Evolutionary conservation across 148 eudicot genomes (phyloP).

Genomic region (Rhododendron mucronatum): DNA sequence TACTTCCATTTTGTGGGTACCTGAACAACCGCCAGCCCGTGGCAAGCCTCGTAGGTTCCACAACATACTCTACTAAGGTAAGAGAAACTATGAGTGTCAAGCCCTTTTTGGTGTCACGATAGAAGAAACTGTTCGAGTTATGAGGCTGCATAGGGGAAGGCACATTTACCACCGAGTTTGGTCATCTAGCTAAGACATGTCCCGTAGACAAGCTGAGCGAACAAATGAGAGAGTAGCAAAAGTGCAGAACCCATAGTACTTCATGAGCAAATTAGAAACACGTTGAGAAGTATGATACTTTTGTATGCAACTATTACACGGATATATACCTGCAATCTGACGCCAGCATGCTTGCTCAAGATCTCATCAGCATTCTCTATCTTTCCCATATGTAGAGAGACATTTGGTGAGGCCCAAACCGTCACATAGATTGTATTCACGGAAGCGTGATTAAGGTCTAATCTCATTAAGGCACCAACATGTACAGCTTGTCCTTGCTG

Average conservation of each 20-base stretch:
- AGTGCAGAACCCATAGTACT: neutral
- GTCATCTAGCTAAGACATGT: neutral
- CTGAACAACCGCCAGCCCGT: neutral
- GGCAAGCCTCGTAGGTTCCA: neutral
- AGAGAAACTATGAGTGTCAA: neutral
- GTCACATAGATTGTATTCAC: slow-evolving; percentile 84
- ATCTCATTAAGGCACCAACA: slow-evolving; percentile 79
- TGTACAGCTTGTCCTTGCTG: slow-evolving; percentile 84
- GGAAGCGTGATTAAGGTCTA: slow-evolving; percentile 71
- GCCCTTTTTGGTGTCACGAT: neutral
- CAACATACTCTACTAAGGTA: neutral
- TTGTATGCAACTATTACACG: neutral
- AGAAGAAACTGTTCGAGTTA: neutral
- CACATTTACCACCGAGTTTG: neutral
- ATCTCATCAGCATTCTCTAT: slow-evolving; percentile 86
- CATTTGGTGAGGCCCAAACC: slow-evolving; percentile 72
- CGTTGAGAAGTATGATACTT: neutral
- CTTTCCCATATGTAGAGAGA: slow-evolving; percentile 89
- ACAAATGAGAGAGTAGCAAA: neutral
- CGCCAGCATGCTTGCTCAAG: slow-evolving; percentile 77
- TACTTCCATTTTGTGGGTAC: neutral
- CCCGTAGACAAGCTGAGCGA: neutral
- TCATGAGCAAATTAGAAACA: neutral
- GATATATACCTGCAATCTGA: slow-evolving; percentile 73
- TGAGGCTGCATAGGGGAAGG: neutral